phyloP scores from a whole-genome alignment of 129 eudicot species.

The Pseudognaphalium luteoalbum region DNA sequence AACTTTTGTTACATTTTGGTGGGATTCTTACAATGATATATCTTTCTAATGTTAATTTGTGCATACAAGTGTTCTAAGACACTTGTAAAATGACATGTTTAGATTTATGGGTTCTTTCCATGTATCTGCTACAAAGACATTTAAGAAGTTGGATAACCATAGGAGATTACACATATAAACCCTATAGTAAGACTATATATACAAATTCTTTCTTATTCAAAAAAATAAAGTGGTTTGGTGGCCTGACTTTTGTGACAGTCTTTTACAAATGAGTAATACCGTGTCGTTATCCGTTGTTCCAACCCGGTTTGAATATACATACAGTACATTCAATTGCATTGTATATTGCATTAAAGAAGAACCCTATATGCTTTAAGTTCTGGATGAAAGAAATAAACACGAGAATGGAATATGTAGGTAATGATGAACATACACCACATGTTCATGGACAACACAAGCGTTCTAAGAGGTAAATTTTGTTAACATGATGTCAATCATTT shows the following conservation, averaged over 20 bases:
- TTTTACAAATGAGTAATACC: neutral
- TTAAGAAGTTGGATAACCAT: neutral
- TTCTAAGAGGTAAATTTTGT: conserved; percentile 53
- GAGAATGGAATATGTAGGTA: conserved; percentile 48
- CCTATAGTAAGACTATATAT: neutral
- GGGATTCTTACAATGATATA: too few relatives aligned
- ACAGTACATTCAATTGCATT: conserved; percentile 7
- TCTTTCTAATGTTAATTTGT: neutral
- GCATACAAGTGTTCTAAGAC: neutral
- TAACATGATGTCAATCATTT: conserved; percentile 9
- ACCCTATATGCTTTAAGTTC: conserved; percentile 26
- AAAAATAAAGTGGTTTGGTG: neutral
- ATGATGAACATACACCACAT: conserved; percentile 35
- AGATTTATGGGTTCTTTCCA: too few relatives aligned
- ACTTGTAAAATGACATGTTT: neutral
- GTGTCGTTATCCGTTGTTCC: neutral
- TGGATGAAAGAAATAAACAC: conserved; percentile 28
- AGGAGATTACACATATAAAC: neutral
- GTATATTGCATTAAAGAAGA: conserved; percentile 31
- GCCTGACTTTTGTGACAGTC: neutral
- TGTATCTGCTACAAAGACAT: too few relatives aligned
- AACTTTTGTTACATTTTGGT: too few relatives aligned
- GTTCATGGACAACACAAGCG: conserved; percentile 59
- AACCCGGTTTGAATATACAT: neutral
- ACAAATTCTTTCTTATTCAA: too few relatives aligned